Evolutionary conservation across 768 basidiomycete genomes (phyloP).

Genomic region (Lactarius akahatsu): DNA sequence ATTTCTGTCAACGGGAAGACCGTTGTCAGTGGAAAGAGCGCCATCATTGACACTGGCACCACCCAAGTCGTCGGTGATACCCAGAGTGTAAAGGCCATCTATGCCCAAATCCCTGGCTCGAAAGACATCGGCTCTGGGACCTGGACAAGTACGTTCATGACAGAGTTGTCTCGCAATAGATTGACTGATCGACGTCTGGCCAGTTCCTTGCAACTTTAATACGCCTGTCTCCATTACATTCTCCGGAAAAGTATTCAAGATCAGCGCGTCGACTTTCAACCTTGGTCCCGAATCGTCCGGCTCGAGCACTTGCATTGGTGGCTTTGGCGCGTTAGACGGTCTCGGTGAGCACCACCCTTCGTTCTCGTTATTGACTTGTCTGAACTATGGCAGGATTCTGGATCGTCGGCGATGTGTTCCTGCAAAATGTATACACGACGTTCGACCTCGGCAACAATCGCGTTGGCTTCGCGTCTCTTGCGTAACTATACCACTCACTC

Average conservation of each 20-base stretch:
- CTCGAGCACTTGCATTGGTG: background rate
- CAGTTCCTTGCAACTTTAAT: background rate
- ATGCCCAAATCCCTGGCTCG: background rate
- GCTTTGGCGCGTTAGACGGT: background rate
- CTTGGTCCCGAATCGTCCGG: background rate
- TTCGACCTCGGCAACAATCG: background rate
- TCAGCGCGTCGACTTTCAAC: background rate
- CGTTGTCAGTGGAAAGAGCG: conserved; percentile 4
- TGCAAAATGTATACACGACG: background rate
- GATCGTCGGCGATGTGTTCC: background rate
- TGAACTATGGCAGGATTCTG: background rate
- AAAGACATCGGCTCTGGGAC: background rate
- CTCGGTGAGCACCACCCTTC: background rate
- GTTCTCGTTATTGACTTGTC: too few species aligned
- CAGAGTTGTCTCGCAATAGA: background rate
- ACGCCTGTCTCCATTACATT: background rate
- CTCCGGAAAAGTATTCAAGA: background rate
- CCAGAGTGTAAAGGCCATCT: background rate
- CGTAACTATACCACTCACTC: background rate
- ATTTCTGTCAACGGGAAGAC: conserved; percentile 30
- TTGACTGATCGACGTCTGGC: background rate
- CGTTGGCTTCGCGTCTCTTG: background rate
- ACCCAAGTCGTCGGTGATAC: conserved; percentile 33
- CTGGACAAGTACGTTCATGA: background rate
- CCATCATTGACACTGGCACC: conserved; percentile 38